phyloP scores from a whole-genome alignment of 106 monocot genomes.

The Agapanthus africanus region DNA sequence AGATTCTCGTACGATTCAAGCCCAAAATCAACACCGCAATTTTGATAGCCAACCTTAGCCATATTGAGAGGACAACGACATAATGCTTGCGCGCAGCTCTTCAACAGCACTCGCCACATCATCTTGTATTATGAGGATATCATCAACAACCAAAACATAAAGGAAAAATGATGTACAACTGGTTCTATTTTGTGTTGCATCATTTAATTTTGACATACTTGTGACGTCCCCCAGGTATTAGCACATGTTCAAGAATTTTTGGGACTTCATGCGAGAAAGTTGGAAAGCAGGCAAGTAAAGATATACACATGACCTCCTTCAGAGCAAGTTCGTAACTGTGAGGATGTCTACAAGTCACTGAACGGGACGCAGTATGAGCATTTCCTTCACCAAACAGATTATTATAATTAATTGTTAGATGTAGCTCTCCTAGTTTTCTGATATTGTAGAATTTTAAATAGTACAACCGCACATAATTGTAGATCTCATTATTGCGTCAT shows the following conservation, averaged over 20 bases:
- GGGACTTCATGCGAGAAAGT: constrained; percentile 21
- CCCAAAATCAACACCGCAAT: constrained; percentile 20
- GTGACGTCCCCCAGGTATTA: constrained; percentile 26
- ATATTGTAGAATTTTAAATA: neutral
- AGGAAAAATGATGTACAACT: neutral
- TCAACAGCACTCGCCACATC: constrained; percentile 28
- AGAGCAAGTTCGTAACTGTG: constrained; percentile 35
- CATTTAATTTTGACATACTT: too few relatives aligned
- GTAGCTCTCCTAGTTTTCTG: neutral
- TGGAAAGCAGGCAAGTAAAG: constrained; percentile 40
- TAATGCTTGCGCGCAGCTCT: constrained; percentile 33
- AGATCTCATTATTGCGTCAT: neutral
- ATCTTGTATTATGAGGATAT: constrained; percentile 45
- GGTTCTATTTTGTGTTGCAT: too few relatives aligned
- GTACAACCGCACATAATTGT: neutral
- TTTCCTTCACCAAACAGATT: constrained; percentile 39
- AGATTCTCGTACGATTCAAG: constrained; percentile 41
- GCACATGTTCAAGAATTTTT: constrained; percentile 43
- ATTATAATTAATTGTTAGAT: constrained; percentile 9
- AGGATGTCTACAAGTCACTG: constrained; percentile 25
- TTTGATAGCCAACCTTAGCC: constrained; percentile 27
- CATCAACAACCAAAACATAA: constrained; percentile 18
- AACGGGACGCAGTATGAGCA: constrained; percentile 35
- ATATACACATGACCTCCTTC: constrained; percentile 37
- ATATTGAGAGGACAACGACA: constrained; percentile 23